These are phyloP conservation scores for Microbotryum saponariae DNA, from an alignment of 1,284 basidiomycete genomes.

Conservation along the genomic window DNA sequence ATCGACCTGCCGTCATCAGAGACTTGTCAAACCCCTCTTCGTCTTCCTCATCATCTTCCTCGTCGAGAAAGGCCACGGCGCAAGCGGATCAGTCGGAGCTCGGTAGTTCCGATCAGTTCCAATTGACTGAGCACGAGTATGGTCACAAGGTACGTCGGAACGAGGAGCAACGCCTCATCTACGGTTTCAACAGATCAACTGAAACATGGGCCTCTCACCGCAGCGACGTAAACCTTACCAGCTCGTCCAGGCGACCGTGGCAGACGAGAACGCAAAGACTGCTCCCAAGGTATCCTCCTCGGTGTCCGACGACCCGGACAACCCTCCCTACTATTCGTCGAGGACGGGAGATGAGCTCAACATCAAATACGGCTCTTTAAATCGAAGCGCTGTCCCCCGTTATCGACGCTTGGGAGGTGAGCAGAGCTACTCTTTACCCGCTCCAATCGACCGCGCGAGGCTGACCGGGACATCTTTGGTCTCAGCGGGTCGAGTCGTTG, in stretches of 20 bases:
- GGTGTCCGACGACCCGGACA: slow-evolving; percentile 1
- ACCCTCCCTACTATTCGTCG: slow-evolving; percentile 54
- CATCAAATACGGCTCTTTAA: slow-evolving; percentile 58
- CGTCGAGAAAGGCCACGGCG: too few species aligned
- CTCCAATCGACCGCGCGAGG: background rate
- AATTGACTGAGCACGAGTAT: slow-evolving; percentile 2
- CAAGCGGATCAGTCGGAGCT: too few species aligned
- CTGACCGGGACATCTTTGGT: background rate
- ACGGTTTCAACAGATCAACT: background rate
- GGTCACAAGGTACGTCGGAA: slow-evolving; percentile 1
- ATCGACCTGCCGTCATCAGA: too few species aligned
- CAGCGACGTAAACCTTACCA: slow-evolving; percentile 14
- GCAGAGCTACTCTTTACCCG: slow-evolving; percentile 4
- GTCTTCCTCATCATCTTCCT: too few species aligned
- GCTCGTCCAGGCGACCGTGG: slow-evolving; percentile 8
- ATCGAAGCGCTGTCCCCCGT: slow-evolving; percentile 59
- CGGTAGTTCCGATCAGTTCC: too few species aligned
- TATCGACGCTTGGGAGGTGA: slow-evolving; percentile 44
- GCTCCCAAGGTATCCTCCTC: background rate
- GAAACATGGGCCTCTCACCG: background rate
- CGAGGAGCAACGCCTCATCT: background rate
- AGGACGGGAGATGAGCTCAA: slow-evolving; percentile 61
- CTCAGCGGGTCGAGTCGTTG: slow-evolving; percentile 37
- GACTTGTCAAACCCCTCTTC: too few species aligned
- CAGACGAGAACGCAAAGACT: background rate